These are phyloP conservation scores for Scleroderma bovista DNA, from an alignment of 768 basidiomycete species.

Conservation along the genomic window DNA sequence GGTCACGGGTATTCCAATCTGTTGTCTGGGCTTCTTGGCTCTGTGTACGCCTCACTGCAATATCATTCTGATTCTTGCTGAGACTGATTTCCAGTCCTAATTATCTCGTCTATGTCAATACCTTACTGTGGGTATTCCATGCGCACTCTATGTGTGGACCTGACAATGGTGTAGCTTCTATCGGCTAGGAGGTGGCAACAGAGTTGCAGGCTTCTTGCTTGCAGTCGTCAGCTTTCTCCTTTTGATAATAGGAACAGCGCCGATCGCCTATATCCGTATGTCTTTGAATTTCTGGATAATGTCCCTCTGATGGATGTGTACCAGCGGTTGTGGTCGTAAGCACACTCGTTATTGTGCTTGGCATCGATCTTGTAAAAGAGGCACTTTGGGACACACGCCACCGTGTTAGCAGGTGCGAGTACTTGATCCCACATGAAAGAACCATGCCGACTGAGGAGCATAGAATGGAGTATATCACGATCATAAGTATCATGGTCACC, in stretches of 20 bases:
- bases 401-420: slow-evolving; percentile 66
- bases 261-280: slow-evolving; percentile 90
- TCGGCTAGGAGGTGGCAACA: slow-evolving; percentile 83
- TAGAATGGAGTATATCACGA: slow-evolving; percentile 78
- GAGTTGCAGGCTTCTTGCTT: slow-evolving; percentile 81
- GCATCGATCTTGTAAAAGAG: slow-evolving; percentile 91
- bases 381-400: slow-evolving; percentile 94
- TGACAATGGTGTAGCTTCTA: slow-evolving; percentile 55
- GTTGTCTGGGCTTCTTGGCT: slow-evolving; percentile 71
- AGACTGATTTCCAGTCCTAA: slow-evolving; percentile 49
- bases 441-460: slow-evolving; percentile 1
- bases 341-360: slow-evolving; percentile 89
- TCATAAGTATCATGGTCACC: slow-evolving; percentile 78
- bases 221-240: slow-evolving; percentile 67
- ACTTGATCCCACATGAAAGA: no score
- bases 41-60: slow-evolving; percentile 50
- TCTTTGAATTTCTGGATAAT: slow-evolving; percentile 8
- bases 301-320: not conserved
- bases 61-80: not conserved
- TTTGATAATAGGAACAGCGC: slow-evolving; percentile 77
- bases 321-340: slow-evolving; percentile 88
- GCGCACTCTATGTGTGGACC: not conserved
- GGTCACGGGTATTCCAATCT: slow-evolving; percentile 92
- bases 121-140: slow-evolving; percentile 51
- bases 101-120: slow-evolving; percentile 86